Percentiles rank a stretch among this genome's conserved stretches.
These are phyloP conservation scores for Coccomyxa subellipsoidea DNA, from an alignment of 163 green algal species.

Conservation along the genomic window DNA sequence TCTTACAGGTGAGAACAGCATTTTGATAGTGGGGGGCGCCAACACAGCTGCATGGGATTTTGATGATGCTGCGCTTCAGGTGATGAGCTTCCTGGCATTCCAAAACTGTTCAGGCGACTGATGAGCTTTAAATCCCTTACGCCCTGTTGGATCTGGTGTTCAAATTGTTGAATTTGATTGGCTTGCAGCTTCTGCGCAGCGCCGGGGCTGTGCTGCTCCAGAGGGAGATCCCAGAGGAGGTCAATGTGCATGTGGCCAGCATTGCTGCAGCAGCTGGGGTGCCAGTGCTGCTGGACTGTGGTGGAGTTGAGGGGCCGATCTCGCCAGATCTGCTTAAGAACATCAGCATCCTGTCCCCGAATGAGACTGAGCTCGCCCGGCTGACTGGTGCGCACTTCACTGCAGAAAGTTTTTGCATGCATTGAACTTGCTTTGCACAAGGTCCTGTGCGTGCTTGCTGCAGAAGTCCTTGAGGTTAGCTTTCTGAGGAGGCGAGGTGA, in stretches of 20 bases:
- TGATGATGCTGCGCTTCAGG: slow-evolving; percentile 37
- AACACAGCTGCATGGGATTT: slow-evolving; percentile 68
- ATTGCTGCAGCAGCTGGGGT: background rate
- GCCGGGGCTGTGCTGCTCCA: slow-evolving; percentile 85
- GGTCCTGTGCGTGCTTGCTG: background rate
- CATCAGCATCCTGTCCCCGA: slow-evolving; percentile 75
- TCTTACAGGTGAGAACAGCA: slow-evolving; percentile 84
- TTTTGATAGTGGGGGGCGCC: slow-evolving; percentile 83
- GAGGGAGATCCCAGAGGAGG: slow-evolving; percentile 81
- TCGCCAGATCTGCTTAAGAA: slow-evolving; percentile 59
- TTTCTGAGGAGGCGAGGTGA: background rate
- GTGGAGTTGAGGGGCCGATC: slow-evolving; percentile 76
- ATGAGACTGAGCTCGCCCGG: slow-evolving; percentile 89
- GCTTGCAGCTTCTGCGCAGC: background rate
- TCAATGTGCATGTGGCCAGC: slow-evolving; percentile 72
- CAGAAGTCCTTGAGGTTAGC: background rate
- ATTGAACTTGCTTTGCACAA: too few relatives aligned
- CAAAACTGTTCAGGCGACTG: too few relatives aligned
- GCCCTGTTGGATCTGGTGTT: background rate
- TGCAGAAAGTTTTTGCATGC: background rate
- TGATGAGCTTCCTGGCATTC: slow-evolving; percentile 12
- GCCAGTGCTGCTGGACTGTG: slow-evolving; percentile 76
- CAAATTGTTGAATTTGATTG: background rate
- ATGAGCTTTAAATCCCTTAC: background rate
- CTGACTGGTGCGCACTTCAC: slow-evolving; percentile 49